A percentile compares a stretch with the other conserved stretches of the same genome.
These are phyloP conservation scores for Aegilops bicornis DNA, from an alignment of 176 grass and related monocot genomes.

Conservation along the genomic window DNA sequence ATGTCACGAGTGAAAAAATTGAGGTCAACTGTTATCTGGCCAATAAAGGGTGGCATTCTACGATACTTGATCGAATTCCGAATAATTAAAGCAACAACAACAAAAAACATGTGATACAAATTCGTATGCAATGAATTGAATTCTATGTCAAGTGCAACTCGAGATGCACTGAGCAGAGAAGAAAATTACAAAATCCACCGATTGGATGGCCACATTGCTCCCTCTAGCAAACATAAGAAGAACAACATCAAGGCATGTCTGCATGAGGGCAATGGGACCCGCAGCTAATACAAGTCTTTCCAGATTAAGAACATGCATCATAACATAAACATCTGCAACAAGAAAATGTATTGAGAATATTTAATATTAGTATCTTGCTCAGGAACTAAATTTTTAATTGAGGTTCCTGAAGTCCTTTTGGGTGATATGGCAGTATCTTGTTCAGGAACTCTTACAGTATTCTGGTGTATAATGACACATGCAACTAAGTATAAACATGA, in stretches of 20 bases:
- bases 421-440: not conserved
- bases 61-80: not conserved
- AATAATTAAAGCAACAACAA: not conserved
- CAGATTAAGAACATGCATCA: slow-evolving; percentile 92
- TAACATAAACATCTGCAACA: slow-evolving; percentile 88
- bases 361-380: not conserved
- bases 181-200: slow-evolving; percentile 93
- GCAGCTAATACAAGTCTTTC: slow-evolving; percentile 62
- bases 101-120: not conserved
- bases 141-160: slow-evolving; percentile 81
- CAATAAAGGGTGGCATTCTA: not conserved
- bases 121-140: not conserved
- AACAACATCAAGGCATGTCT: slow-evolving; percentile 81
- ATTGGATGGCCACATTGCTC: slow-evolving; percentile 89
- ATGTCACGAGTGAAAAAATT: not conserved
- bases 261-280: slow-evolving; percentile 90
- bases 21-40: not conserved
- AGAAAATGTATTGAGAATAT: slow-evolving; percentile 1
- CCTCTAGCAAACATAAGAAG: slow-evolving; percentile 83
- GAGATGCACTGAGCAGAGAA: slow-evolving; percentile 78
- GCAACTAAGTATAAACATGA: slow-evolving; percentile 8
- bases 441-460: not conserved
- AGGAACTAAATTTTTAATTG: not conserved
- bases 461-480: not conserved
- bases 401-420: not conserved